Evolutionary conservation across 2,329 filamentous ascomycete genomes (phyloP).

Genomic region (Dactylellina drechsleri): DNA sequence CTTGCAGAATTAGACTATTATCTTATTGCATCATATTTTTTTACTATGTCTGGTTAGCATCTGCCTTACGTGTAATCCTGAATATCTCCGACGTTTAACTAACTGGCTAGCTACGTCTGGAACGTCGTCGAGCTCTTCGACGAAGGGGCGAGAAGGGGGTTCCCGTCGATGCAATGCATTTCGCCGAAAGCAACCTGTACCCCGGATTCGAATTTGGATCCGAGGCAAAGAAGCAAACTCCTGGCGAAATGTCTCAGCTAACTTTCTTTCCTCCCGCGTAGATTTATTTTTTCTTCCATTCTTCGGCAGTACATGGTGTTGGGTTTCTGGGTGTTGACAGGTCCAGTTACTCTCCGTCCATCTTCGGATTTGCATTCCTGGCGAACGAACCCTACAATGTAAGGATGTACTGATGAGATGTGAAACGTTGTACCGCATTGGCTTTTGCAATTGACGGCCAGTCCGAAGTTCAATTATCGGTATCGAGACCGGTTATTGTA

Average conservation of each 20-base stretch:
- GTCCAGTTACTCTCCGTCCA: slow-evolving; percentile 10
- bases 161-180: slow-evolving; percentile 17
- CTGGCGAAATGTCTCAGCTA: slow-evolving; percentile 38
- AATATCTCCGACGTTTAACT: slow-evolving; percentile 18
- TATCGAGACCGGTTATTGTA: background rate
- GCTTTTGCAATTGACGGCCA: background rate
- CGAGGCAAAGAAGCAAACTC: slow-evolving; percentile 42
- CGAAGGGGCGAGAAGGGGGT: background rate
- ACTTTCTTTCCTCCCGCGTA: slow-evolving; percentile 17
- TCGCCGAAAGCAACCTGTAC: slow-evolving; percentile 36
- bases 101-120: slow-evolving; percentile 9
- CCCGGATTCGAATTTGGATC: slow-evolving; percentile 41
- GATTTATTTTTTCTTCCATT: slow-evolving; percentile 2
- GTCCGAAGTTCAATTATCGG: slow-evolving; percentile 4
- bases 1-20: slow-evolving; percentile 17
- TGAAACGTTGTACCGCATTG: slow-evolving; percentile 35
- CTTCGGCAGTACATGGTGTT: background rate
- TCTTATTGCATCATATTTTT: slow-evolving; percentile 23
- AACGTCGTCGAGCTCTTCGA: slow-evolving; percentile 20
- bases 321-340: slow-evolving; percentile 1
- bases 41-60: background rate
- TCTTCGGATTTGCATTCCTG: slow-evolving; percentile 27
- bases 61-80: slow-evolving; percentile 10
- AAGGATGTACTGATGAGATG: slow-evolving; percentile 4
- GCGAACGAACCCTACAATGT: background rate